Base-by-base conservation (phyloP, 2,329 filamentous ascomycete species). In the Reticulascus tulasneorum region DNA sequence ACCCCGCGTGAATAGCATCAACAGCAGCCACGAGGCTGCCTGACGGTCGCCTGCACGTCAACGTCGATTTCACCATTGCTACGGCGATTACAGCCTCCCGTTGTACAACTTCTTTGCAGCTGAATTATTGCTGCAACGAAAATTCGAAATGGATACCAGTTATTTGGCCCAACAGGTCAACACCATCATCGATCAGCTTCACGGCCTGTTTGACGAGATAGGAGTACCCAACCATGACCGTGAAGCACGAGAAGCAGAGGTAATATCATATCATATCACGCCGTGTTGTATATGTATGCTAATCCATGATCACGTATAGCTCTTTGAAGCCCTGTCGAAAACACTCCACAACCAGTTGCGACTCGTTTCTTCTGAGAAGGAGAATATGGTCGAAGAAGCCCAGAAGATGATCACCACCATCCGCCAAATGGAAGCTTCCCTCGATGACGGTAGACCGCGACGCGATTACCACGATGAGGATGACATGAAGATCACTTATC, bases 201-300 rank as follows among this genome's bases (percentile, higher is more conserved):
- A 97, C 64, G 86, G 85, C 47, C 77, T 97, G 39, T 98, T 96
- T 56, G 93, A 98, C 61, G 91, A 98, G 59, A 98, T 98, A 55
- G 93, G 93, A 40, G 86, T 98, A n/a, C 79, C 91, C 19, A 80
- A 71, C 54, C 89, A 95, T 79, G 93, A 97, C 62, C 85, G 93
- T 55, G 89, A 97, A 58, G 75, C 79, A 32, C 77, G 93, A 53
- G 91, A 97, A 59, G 78, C 86, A 58, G 88, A 96, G 80, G 90
- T 94, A 69, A 55, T 75, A 32, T 28, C 24, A 30, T 8, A 10
- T 12, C 34, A 12, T 12, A 7, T 16, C 26, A 24, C 23, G 3
- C 12, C 29, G 3, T 12, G 29, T 23, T 15, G 9, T n/a, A 1
- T 18, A 12, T 38, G 10, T 33, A 4, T 32, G 12, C 29, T 42